Evolutionary conservation across 768 basidiomycete species (phyloP).

Genomic region (Leccinum uliginosum): DNA sequence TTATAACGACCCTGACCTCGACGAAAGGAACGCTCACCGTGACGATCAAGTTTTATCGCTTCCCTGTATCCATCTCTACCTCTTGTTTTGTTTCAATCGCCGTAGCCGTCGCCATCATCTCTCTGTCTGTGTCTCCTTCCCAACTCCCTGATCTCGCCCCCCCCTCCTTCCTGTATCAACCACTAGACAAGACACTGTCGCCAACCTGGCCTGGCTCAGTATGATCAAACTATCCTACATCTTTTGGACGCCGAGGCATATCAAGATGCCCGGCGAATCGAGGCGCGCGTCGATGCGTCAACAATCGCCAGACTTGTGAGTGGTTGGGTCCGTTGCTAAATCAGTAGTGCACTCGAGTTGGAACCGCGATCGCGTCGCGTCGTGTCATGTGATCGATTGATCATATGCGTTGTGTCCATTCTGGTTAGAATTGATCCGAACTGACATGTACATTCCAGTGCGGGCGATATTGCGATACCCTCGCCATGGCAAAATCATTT

Average conservation of each 20-base stretch:
- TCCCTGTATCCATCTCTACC: neutral
- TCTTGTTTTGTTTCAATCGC: neutral
- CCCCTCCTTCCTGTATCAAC: neutral
- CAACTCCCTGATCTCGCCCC: neutral
- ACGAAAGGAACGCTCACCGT: neutral
- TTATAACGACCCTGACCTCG: neutral
- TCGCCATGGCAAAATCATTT: constrained; percentile 28
- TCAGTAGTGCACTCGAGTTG: neutral
- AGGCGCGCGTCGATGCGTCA: constrained; percentile 20
- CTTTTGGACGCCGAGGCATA: constrained; percentile 47
- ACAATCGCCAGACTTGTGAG: constrained; percentile 25
- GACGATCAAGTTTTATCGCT: neutral
- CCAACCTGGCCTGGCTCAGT: neutral
- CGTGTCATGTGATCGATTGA: neutral
- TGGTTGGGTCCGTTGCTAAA: neutral
- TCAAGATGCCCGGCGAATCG: constrained; percentile 46
- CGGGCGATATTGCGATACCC: constrained; percentile 19
- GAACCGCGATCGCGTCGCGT: neutral
- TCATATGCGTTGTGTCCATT: too few relatives aligned
- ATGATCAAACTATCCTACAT: constrained; percentile 49
- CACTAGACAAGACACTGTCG: neutral
- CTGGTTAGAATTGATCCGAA: constrained; percentile 1
- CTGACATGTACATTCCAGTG: constrained; percentile 6
- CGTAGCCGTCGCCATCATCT: neutral
- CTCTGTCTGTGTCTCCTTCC: neutral